Percentiles rank a stretch among this genome's conserved stretches.
These are phyloP conservation scores for Collybiopsis confluens DNA, from an alignment of 768 basidiomycete species.

Conservation along the genomic window DNA sequence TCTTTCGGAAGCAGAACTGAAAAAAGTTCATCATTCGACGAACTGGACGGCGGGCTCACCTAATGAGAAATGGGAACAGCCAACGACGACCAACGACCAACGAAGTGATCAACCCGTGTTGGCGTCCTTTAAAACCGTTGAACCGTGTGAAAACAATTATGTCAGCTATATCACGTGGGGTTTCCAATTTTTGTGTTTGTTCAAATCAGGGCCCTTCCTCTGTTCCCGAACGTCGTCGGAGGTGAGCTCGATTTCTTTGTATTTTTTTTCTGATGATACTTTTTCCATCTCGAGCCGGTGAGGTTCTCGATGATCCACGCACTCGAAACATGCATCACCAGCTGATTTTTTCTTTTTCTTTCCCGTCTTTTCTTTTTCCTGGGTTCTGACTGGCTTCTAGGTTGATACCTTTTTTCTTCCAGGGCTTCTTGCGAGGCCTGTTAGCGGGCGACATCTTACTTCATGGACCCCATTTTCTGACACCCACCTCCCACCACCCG, in stretches of 20 bases:
- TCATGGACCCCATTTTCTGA: conserved; percentile 32
- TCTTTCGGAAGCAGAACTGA: conserved; percentile 88
- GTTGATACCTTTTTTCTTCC: conserved; percentile 12
- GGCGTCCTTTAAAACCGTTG: no score
- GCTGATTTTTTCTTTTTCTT: conserved; percentile 34
- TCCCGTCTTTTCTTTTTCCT: conserved; percentile 11
- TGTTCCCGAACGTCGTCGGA: conserved; percentile 14
- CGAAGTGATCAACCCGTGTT: no score
- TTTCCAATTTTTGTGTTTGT: background rate
- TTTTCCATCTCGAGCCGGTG: conserved; percentile 71
- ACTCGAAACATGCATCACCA: conserved; percentile 80
- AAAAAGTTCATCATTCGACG: conserved; percentile 43
- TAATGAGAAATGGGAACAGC: no score
- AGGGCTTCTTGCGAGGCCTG: conserved; percentile 26
- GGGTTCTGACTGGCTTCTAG: conserved; percentile 3
- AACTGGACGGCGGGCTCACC: conserved; percentile 6
- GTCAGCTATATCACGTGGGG: no score
- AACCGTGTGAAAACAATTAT: no score
- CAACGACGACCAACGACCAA: no score
- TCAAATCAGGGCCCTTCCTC: background rate
- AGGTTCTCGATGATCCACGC: conserved; percentile 60
- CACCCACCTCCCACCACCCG: conserved; percentile 38
- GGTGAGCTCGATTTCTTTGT: conserved; percentile 23
- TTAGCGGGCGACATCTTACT: conserved; percentile 31
- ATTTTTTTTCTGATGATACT: conserved; percentile 52